Evolutionary conservation across 2,329 filamentous ascomycete species (phyloP), one percentile per base, ranked within the genome.

Genomic region (Pseudopithomyces maydicus): DNA sequence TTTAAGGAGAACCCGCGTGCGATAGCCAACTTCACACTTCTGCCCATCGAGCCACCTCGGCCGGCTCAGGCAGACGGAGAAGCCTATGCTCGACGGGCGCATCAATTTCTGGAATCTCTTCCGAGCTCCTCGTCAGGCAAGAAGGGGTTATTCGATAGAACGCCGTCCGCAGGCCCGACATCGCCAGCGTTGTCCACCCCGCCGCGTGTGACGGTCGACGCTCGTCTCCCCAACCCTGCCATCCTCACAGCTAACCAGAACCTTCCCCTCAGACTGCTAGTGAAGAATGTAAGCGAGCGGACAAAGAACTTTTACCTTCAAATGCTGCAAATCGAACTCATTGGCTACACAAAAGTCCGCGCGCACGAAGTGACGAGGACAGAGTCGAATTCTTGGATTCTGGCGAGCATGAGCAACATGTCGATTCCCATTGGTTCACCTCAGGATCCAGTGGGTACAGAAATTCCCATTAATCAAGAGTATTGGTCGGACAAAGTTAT

Each of bases 181-280:
- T 63, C 62, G 6, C 61, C 68, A n/a, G 57, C 62, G n/a, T 45
- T 66, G 14, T 62, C 61, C 41, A 58, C 57, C 15, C 66, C 67
- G 32, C 69, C 84, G 2, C 82, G 86, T 2, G 87, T 95, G 12
- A 89, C 88, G 3, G 83, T 97, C 42, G 93, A 97, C 67, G 91
- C 90, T 3, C 86, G 94, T 33, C 79, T 99, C 32, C 95, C 95
- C 0, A 90, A 92, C 69, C 95, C 95, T 3, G 84, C 91, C 3
- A 90, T 97, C 43, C 79, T 98, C 48, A 97, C 93, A 0, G 96
- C 93, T 78, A 96, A 96, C 73, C 85, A 93, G 63, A 88, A 92
- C 5, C 68, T 98, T 7, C 94, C 94, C 0, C 80, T 98, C 2
- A 85, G 92, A 1, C 79, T 99, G 8, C 80, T 97, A 14, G 83